These are phyloP conservation scores for Claviceps paspali DNA, from an alignment of 2,329 filamentous ascomycete species.

Conservation along the genomic window DNA sequence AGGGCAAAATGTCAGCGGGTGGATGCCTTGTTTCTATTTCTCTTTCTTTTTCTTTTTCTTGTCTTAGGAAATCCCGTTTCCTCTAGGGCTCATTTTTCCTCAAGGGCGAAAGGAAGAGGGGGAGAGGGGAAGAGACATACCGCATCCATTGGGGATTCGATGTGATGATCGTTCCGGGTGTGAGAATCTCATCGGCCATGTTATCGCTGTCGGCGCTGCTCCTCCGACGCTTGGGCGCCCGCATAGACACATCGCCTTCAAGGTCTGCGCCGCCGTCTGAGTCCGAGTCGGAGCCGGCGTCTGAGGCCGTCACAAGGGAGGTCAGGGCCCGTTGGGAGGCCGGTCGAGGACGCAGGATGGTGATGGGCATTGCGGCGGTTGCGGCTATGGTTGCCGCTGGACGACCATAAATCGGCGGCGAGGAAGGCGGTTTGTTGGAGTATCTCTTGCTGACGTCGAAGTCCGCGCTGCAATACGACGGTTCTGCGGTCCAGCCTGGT, in stretches of 20 bases:
- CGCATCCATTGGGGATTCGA: constrained; percentile 95
- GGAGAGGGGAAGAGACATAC: constrained; percentile 21
- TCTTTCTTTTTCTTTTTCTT: background rate
- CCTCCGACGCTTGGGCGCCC: constrained; percentile 23
- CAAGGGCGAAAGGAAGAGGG: too few relatives aligned
- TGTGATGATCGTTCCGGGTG: constrained; percentile 78
- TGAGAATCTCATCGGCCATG: constrained; percentile 47
- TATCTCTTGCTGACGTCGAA: too few relatives aligned
- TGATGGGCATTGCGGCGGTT: constrained; percentile 27
- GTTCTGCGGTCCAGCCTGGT: too few relatives aligned
- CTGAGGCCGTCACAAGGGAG: constrained; percentile 10
- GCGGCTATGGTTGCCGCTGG: background rate
- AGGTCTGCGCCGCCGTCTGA: constrained; percentile 31
- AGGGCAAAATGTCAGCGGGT: background rate
- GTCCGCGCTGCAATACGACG: too few relatives aligned
- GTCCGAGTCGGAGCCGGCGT: constrained; percentile 27
- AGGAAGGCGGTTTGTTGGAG: too few relatives aligned
- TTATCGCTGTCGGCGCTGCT: constrained; percentile 13
- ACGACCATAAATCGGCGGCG: too few relatives aligned
- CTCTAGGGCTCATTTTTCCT: too few relatives aligned
- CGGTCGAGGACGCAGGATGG: constrained; percentile 28
- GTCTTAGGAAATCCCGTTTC: too few relatives aligned
- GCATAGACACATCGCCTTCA: constrained; percentile 30
- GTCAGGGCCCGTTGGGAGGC: constrained; percentile 12
- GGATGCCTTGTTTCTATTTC: background rate